Base-by-base conservation (phyloP, 352 stramenopile genomes). In the Pseudoperonospora humuli region DNA sequence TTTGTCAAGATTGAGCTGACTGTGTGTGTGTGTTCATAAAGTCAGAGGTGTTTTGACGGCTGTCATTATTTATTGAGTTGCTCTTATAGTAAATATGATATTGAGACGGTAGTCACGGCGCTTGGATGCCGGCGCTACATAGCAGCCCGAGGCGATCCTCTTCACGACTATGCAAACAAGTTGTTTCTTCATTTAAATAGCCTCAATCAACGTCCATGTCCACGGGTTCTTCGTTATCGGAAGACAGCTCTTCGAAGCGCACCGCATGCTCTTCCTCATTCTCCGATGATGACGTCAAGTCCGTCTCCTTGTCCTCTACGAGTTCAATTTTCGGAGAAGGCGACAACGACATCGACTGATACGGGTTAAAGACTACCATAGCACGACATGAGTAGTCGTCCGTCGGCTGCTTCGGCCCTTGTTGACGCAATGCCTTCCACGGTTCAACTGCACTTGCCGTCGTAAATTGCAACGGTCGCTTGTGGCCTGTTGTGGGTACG, bases 201-300 rank as follows among this genome's bases (percentile, higher is more conserved):
- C 11, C 11, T 32, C 26, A 32, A 45, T 89, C 77, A 18, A 89
- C 54, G 21, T 89, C 77, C 76, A 88, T 86, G 27, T 89, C 77
- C 60, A 88, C 80, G 1, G 71, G 64, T 33, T 77, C 73, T 18
- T 78, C 58, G 5, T 81, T 75, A 26, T 89, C 74, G 11, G 75
- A 64, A 3, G 65, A 35, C 19, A 88, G 62, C 39, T 88, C 76
- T 56, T 88, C 76, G 17, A 88, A 88, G 6, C 76, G 71, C 23
- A 86, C 65, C 34, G 70, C 71, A 7, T 42, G 29, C 19, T 74
- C 51, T n/a, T 69, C 50, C 15, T 68, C 61, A 21, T 45, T 64
- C 20, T 60, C 54, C 13, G 42, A 54, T 17, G 27, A 19, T 31
- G 39, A 39, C 7, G 23, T 10, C n/a, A 21, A 23, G 3, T 51